phyloP scores from a whole-genome alignment of 1,139 yeast species.

The Yamadazyma triangularis region DNA sequence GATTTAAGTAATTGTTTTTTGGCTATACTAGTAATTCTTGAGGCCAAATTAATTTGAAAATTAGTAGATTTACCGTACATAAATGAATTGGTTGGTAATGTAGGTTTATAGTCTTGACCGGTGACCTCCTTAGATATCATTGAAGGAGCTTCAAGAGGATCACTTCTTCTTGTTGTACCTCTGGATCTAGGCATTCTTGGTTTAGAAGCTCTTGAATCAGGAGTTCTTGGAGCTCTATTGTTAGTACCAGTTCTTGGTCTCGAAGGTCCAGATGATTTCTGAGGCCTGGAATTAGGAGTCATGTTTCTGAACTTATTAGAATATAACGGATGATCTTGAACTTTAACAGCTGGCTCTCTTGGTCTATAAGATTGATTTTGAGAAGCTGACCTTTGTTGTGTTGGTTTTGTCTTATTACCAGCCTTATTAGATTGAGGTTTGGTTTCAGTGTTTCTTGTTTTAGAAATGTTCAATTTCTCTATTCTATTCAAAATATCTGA shows the following conservation, averaged over 20 bases:
- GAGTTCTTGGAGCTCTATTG: conserved; percentile 4
- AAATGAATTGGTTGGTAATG: conserved; percentile 21
- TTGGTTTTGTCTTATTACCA: not conserved
- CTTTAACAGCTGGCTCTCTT: conserved; percentile 8
- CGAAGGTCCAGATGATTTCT: not conserved
- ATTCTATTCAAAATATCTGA: conserved; percentile 13
- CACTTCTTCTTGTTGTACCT: conserved; percentile 5
- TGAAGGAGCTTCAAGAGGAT: conserved; percentile 4
- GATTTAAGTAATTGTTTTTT: conserved; percentile 37
- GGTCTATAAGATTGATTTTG: conserved; percentile 2
- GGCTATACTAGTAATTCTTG: conserved; percentile 41
- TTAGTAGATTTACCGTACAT: conserved; percentile 37
- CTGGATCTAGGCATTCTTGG: conserved; percentile 2
- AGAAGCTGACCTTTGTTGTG: not conserved
- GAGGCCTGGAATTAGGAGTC: not conserved
- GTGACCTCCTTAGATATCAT: conserved; percentile 7
- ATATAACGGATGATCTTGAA: conserved; percentile 20
- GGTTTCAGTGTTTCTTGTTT: conserved; percentile 2
- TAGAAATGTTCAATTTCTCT: conserved; percentile 12
- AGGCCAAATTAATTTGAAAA: conserved; percentile 24
- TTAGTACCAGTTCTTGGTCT: conserved; percentile 1
- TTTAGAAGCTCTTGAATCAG: conserved; percentile 2
- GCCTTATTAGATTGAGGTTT: not conserved
- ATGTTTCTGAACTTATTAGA: conserved; percentile 3
- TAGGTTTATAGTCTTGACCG: conserved; percentile 8